Conservation (phyloP, 331 rosid genomes). For the Acacia concinna region DNA sequence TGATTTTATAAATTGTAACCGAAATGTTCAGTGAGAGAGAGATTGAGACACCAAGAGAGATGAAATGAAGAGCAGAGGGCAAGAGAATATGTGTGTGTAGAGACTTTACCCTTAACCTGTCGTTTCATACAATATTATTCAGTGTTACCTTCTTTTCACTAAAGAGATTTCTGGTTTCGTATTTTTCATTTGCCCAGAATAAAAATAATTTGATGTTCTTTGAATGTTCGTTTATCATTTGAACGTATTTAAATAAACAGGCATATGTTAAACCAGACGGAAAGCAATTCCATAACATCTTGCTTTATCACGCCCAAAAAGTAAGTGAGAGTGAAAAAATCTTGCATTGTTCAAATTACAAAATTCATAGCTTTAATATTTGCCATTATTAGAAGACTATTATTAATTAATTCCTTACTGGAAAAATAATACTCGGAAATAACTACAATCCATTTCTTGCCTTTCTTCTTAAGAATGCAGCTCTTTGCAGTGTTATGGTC, state of each 20-base stretch:
- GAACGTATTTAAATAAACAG: not conserved
- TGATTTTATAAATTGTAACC: not conserved
- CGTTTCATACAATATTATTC: too few species aligned
- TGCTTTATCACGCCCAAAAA: not conserved
- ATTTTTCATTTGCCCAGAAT: too few species aligned
- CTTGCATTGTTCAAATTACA: not conserved
- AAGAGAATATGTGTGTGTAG: constrained; percentile 31
- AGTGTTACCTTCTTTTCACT: not conserved
- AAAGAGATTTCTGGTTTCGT: not conserved
- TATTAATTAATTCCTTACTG: not conserved
- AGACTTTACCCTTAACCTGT: not conserved
- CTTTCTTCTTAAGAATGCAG: not conserved
- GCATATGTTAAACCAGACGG: not conserved
- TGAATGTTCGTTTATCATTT: not conserved
- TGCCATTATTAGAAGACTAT: not conserved
- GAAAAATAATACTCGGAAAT: not conserved
- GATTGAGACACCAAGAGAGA: constrained; percentile 38
- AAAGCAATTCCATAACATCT: not conserved
- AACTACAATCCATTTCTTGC: not conserved
- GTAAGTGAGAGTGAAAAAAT: not conserved
- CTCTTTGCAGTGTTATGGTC: too few species aligned
- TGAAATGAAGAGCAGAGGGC: not conserved
- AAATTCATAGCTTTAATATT: not conserved
- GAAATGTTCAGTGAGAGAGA: constrained; percentile 19
- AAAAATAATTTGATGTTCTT: not conserved